These are phyloP conservation scores for Tolypocladium pustulatum DNA, from an alignment of 2,329 filamentous ascomycete species.

Conservation along the genomic window DNA sequence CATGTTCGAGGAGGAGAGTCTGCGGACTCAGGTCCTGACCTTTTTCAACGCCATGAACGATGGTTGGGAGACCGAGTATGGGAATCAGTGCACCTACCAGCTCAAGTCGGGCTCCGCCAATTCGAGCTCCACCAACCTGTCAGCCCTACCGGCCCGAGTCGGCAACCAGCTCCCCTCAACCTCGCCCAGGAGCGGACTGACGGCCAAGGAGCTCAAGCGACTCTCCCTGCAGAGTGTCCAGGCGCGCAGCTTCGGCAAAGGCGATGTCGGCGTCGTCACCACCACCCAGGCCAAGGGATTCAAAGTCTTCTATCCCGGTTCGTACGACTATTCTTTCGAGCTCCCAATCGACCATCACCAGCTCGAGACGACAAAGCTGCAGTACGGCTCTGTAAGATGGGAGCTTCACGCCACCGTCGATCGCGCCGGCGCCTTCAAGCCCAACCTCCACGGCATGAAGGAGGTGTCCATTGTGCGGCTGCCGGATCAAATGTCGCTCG, in stretches of 20 bases:
- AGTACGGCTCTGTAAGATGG: slow-evolving; percentile 79
- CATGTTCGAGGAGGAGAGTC: slow-evolving; percentile 70
- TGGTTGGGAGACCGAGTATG: slow-evolving; percentile 49
- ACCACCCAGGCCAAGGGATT: slow-evolving; percentile 58
- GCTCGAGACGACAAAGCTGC: slow-evolving; percentile 79
- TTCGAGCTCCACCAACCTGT: slow-evolving; percentile 21
- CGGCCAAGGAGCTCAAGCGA: slow-evolving; percentile 47
- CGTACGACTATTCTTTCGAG: slow-evolving; percentile 65
- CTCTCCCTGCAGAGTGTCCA: slow-evolving; percentile 73
- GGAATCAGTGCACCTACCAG: slow-evolving; percentile 50
- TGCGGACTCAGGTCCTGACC: slow-evolving; percentile 80
- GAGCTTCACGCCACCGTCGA: slow-evolving; percentile 78
- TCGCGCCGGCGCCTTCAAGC: slow-evolving; percentile 79
- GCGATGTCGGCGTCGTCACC: slow-evolving; percentile 57
- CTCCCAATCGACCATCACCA: slow-evolving; percentile 81
- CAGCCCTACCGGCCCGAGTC: slow-evolving; percentile 9
- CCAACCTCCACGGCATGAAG: slow-evolving; percentile 72
- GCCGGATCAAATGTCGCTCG: slow-evolving; percentile 76
- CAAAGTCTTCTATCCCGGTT: slow-evolving; percentile 70
- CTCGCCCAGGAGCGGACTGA: slow-evolving; percentile 15
- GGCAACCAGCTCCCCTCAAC: slow-evolving; percentile 8
- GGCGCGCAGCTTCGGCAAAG: slow-evolving; percentile 76
- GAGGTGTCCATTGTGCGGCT: slow-evolving; percentile 78
- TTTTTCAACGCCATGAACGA: slow-evolving; percentile 78
- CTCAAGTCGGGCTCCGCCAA: slow-evolving; percentile 29